Base-by-base conservation (phyloP, 1,284 basidiomycete genomes). In the Termitomyces sp. region DNA sequence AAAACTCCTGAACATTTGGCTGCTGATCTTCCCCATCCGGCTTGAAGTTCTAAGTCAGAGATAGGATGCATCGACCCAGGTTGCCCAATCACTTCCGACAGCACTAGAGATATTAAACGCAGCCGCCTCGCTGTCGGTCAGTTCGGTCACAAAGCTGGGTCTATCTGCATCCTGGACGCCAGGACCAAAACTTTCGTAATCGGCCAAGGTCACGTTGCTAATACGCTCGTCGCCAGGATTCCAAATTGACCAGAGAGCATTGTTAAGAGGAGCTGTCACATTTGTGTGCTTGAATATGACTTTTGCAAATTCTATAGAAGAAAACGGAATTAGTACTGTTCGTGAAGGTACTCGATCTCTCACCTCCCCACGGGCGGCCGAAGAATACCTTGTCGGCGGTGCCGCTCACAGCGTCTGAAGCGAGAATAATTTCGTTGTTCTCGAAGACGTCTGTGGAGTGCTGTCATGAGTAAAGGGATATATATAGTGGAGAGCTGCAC, bases 361-460 rank as follows among this genome's bases (percentile, higher is more conserved):
- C 19, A 73, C 73, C 68, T 67, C 66, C 69, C 80, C 80, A 82
- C 38, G 80, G 80, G 15, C 80, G 67, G 30, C 80, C 80, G 12
- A 81, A 69, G 64, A 69, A 79, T 13, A 71, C 67, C 1, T 72
- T 68, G 19, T 69, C 71, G 70, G 13, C 67, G 15, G 51, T 52
- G 24, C 34, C 51, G n/a, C 24, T 38, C 26, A 52, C 67, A 2
- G 75, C 75, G 36, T 73, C 72, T 3, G 74, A 68, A 1, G 78
- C 78, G 36, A 77, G 70, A 34, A 79, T 67, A 39, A 81, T 73
- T 2, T 68, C 74, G 62, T 80, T 79, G 39, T 71, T 64, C 57
- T 81, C 73, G 57, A 79, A 76, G 0, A 79, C 71, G 60, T 79
- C 77, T 79, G 42, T 46, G 24, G 26, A 10, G 19, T 9, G 2